Evolutionary conservation across 2,329 filamentous ascomycete species (phyloP).

Genomic region (Beauveria sp.): DNA sequence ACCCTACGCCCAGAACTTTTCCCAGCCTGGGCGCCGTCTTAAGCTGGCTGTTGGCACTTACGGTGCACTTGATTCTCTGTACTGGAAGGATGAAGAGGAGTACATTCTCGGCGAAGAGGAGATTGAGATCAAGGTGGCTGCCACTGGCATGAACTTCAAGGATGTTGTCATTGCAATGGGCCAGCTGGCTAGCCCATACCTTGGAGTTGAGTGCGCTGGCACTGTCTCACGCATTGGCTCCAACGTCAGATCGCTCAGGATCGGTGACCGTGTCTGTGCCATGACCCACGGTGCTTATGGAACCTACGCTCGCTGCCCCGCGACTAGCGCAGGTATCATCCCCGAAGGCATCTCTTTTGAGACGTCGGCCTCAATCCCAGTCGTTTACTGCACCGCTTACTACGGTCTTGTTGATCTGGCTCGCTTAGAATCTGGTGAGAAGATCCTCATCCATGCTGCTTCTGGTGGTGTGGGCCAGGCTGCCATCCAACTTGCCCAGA

Average conservation of each 20-base stretch:
- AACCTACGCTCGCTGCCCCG: slow-evolving; percentile 25
- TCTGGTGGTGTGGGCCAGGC: slow-evolving; percentile 32
- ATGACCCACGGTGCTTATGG: slow-evolving; percentile 27
- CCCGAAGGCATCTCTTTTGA: slow-evolving; percentile 29
- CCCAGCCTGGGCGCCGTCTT: slow-evolving; percentile 24
- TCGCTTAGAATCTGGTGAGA: slow-evolving; percentile 28
- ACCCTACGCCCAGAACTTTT: slow-evolving; percentile 30
- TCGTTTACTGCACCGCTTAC: slow-evolving; percentile 34
- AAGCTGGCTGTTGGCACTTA: slow-evolving; percentile 31
- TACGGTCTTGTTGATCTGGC: slow-evolving; percentile 31
- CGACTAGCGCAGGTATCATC: slow-evolving; percentile 28
- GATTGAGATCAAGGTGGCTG: slow-evolving; percentile 35
- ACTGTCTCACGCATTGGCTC: slow-evolving; percentile 45
- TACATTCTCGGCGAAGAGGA: slow-evolving; percentile 25
- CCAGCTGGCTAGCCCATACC: slow-evolving; percentile 25
- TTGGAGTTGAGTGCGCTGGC: slow-evolving; percentile 34
- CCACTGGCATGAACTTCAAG: slow-evolving; percentile 37
- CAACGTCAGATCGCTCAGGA: slow-evolving; percentile 50
- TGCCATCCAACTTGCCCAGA: slow-evolving; percentile 30
- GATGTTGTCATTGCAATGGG: slow-evolving; percentile 38
- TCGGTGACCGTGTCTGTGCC: slow-evolving; percentile 67
- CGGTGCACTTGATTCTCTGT: slow-evolving; percentile 31
- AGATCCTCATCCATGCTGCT: slow-evolving; percentile 32
- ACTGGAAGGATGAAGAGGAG: slow-evolving; percentile 29
- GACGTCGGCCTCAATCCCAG: slow-evolving; percentile 31